A percentile compares a stretch with the other conserved stretches of the same genome.
These are phyloP conservation scores for Fusarium tjaetaba DNA, from an alignment of 2,329 filamentous ascomycete species.

Conservation along the genomic window DNA sequence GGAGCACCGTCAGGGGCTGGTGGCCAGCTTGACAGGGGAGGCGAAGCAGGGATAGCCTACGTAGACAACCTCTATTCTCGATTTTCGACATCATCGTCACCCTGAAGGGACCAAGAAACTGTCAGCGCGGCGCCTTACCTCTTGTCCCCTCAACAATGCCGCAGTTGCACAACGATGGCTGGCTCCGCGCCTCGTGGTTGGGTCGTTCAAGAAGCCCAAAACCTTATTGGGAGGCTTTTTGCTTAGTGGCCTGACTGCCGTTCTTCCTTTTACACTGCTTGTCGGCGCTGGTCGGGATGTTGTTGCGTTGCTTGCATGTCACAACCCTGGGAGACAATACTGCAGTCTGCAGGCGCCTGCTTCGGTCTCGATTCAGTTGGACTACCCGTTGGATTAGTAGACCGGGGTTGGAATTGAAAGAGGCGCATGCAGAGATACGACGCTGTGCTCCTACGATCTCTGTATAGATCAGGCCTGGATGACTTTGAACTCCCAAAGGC, in stretches of 20 bases:
- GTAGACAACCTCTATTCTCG: slow-evolving; percentile 23
- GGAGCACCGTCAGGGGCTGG: slow-evolving; percentile 21
- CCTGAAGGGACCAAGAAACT: slow-evolving; percentile 10
- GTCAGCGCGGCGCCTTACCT: slow-evolving; percentile 15
- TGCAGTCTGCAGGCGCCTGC: slow-evolving; percentile 28
- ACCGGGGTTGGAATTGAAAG: slow-evolving; percentile 11
- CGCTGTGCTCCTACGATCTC: slow-evolving; percentile 9
- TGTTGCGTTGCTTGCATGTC: slow-evolving; percentile 2
- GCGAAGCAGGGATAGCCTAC: slow-evolving; percentile 7
- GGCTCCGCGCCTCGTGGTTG: slow-evolving; percentile 7
- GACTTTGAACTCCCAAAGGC: not conserved
- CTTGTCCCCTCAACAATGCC: slow-evolving; percentile 10
- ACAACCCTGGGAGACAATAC: slow-evolving; percentile 13
- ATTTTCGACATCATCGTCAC: slow-evolving; percentile 26
- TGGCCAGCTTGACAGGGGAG: slow-evolving; percentile 23
- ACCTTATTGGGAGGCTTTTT: slow-evolving; percentile 3
- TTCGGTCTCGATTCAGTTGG: slow-evolving; percentile 37
- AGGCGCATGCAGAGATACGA: slow-evolving; percentile 6
- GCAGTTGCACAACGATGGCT: slow-evolving; percentile 1
- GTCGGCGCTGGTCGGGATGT: slow-evolving; percentile 2
- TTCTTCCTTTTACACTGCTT: slow-evolving; percentile 6
- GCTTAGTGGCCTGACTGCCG: slow-evolving; percentile 14
- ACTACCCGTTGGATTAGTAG: slow-evolving; percentile 24
- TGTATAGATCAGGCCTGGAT: slow-evolving; percentile 9
- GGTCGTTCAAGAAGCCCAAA: slow-evolving; percentile 1